Evolutionary conservation across 768 basidiomycete genomes (phyloP), one percentile per base, ranked within the genome.

Genomic region (Lactarius sanguifluus): DNA sequence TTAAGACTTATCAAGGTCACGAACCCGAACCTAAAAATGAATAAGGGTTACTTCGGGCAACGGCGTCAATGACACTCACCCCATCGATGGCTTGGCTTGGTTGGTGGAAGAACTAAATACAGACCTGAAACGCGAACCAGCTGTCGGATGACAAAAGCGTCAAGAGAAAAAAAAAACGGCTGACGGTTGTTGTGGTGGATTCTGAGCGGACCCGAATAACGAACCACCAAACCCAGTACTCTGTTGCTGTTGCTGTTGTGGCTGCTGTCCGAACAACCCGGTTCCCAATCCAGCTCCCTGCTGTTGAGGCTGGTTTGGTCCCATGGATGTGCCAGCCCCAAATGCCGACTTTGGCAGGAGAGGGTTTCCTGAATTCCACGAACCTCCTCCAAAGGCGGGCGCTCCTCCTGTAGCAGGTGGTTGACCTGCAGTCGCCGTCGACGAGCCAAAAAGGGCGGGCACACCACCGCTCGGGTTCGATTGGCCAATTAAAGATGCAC

Each of bases 101-200:
- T 52, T 58, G 12, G 30, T 74, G n/a, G 62, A 71, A 38, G 66
- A 65, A 20, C 81, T 81, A 74, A 84, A 84, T 61, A 81, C 69
- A 28, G 64, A 61, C 36, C 64, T 65, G 32, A 9, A 12, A n/a
- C 50, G 23, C 8, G 28, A 7, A 34, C 9, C 16, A 34, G 50
- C 10, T 30, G 41, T 57, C 62, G 45, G 55, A 41, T 3, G 50
- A 7, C 5, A 15, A 15, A 13, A 7, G 25, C 2, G 23, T 13
- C 25, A 32, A 16, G 20, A 5, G 47, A 30, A 18, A 36, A 13
- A 40, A 57, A 30, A 41, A 32, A 32, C 30, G 20, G 2, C 59
- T 28, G 16, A 65, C 66, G 32, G 79, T 63, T 72, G 75, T 56
- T 71, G 72, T 62, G 66, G 69, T 62, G 73, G 72, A 45, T 70